Evolutionary conservation across 768 basidiomycete species (phyloP), one percentile per base, ranked within the genome.

Genomic region (Jaapia argillacea): DNA sequence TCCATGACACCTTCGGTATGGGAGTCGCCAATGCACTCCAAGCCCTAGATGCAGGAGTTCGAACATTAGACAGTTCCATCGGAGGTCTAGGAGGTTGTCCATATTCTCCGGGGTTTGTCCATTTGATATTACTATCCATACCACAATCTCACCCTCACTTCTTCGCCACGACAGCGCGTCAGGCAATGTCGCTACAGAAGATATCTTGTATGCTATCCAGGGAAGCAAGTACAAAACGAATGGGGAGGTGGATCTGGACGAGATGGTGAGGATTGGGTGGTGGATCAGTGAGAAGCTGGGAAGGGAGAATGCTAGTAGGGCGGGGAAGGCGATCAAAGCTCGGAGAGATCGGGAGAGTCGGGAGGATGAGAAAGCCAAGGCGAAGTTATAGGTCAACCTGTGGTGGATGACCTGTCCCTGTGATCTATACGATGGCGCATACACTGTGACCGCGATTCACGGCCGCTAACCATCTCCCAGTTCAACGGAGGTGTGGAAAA

Each of bases 41-140:
- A 4, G 81, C 86, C 3, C 72, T 90, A 10, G 66, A 74, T 7
- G 64, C 79, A 40, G 93, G 92, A 13, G 63, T 97, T 10, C 73
- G 80, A 7, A 86, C 89, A 2, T 74, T 98, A 35, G 93, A 86
- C 55, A 70, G 85, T 2, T 81, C 85, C 1, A 78, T 96, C 14
- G 90, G 83, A 14, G 92, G 93, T 0, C 77, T 97, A 1, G 93
- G 94, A 3, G 91, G 93, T 14, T 97, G 94, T 55, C 93, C 93
- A 2, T 98, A 89, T 62, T 91, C 93, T 1, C 94, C 93, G 2
- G 92, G 92, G 37, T 38, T 7, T 21, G 37, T 38, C 21, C 10
- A n/a, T n/a, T n/a, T n/a, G n/a, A n/a, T n/a, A n/a, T n/a, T n/a
- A n/a, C n/a, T n/a, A n/a, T n/a, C n/a, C n/a, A n/a, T n/a, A n/a